phyloP scores from a whole-genome alignment of 2,329 filamentous ascomycete genomes.

The Verticillium zaregamsianum region DNA sequence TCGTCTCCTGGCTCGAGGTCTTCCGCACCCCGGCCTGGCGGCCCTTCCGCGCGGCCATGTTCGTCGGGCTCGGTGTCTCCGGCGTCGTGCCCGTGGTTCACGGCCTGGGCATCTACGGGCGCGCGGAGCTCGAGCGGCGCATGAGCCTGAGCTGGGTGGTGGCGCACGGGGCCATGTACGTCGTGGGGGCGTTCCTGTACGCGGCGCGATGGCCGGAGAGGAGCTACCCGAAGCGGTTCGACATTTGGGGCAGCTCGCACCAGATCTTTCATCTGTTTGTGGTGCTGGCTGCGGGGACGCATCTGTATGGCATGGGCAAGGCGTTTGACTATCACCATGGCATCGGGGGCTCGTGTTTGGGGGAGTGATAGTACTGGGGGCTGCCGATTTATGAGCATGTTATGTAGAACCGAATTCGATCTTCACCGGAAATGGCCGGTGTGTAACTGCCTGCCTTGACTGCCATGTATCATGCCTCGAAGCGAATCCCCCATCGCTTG shows the following conservation, averaged over 20 bases:
- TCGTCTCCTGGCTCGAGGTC: constrained; percentile 72
- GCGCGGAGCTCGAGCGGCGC: constrained; percentile 59
- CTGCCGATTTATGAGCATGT: no score
- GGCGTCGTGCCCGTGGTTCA: constrained; percentile 81
- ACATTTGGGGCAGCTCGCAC: constrained; percentile 90
- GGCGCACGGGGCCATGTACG: constrained; percentile 77
- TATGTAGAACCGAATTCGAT: no score
- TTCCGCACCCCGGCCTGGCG: constrained; percentile 84
- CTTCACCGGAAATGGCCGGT: no score
- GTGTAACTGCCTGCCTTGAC: no score
- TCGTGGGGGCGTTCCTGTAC: constrained; percentile 80
- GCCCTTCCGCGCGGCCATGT: constrained; percentile 84
- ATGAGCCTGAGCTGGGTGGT: constrained; percentile 82
- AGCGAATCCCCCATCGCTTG: no score
- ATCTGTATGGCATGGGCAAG: constrained; percentile 75
- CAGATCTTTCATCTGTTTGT: constrained; percentile 95
- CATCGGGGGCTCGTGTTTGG: neutral
- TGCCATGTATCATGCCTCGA: no score
- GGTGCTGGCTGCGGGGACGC: constrained; percentile 73
- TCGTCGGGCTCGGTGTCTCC: constrained; percentile 80
- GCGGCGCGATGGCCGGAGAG: constrained; percentile 84
- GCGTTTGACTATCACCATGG: constrained; percentile 82
- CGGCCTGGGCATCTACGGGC: constrained; percentile 64
- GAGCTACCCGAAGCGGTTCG: constrained; percentile 71
- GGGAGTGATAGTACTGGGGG: neutral